Base-by-base conservation (phyloP, 495 filamentous ascomycete genomes). In the Annulohypoxylon stygium region DNA sequence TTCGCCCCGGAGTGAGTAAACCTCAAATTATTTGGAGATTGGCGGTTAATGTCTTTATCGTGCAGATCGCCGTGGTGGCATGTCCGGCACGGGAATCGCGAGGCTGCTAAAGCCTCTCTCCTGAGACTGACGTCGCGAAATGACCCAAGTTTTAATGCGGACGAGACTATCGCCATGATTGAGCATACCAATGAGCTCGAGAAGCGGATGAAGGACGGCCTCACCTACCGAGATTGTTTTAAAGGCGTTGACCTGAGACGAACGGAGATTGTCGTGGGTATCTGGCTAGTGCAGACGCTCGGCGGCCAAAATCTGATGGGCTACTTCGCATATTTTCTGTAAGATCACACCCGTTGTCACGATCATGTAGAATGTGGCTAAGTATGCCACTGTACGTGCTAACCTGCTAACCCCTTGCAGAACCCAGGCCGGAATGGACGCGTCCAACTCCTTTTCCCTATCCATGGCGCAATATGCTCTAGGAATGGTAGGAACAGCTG, bases 121-220 rank as follows among this genome's bases (percentile, higher is more conserved):
- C 75, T 84, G 1, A 86, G 90, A n/a, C 78, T 93, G 54, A 89
- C 86, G 4, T 87, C 82, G 51, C 76, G 80, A 18, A 83, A 84
- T 12, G 83, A 89, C 26, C 78, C 81, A 0, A 82, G 82, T 4
- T 89, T 92, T 75, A 85, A 92, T 66, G 79, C 82, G 1, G 86
- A 90, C 53, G 88, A 91, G 76, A 90, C 89, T 0, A 82, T 93
- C 50, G 84, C 90, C 39, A 91, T 93, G 90, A 93, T 93, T 82
- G 83, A 87, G 47, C 88, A 91, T 74, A 92, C 90, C 16, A 90
- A 90, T 33, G 87, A 88, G 11, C 78, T 92, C 16, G 91, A 93
- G 77, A 84, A 86, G 61, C 82, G 83, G 39, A 81, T 87, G 63
- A 87, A 85, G 33, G 81, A 83, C 16, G 87, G 89, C 12, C 82